These are phyloP conservation scores for Macadamia integrifolia DNA, from an alignment of 164 flowering plant species.

Conservation along the genomic window DNA sequence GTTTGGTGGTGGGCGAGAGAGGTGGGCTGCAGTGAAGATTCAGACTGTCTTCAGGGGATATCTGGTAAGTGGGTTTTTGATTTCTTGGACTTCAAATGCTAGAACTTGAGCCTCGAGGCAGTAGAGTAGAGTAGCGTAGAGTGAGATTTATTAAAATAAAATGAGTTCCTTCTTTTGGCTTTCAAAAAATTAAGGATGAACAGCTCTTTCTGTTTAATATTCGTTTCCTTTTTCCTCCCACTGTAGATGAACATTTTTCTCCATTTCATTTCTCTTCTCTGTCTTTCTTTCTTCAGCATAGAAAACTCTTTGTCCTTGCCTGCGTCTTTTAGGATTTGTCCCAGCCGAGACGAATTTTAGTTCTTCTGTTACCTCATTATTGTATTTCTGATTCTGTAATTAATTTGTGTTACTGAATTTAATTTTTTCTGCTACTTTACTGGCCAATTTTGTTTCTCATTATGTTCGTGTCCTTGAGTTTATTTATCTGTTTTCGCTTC, in stretches of 20 bases:
- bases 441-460: too few species aligned
- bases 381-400: not conserved
- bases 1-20: slow-evolving; percentile 59
- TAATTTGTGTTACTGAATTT: too few species aligned
- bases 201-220: too few species aligned
- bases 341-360: not conserved
- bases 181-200: too few species aligned
- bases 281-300: not conserved
- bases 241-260: too few species aligned
- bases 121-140: not conserved
- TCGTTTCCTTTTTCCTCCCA: too few species aligned
- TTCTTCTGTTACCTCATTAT: not conserved
- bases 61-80: slow-evolving; percentile 41
- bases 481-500: too few species aligned
- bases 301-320: not conserved
- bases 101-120: too few species aligned
- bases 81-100: not conserved
- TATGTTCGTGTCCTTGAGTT: too few species aligned
- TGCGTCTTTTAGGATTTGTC: not conserved
- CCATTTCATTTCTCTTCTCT: not conserved
- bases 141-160: too few species aligned
- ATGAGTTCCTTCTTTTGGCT: too few species aligned
- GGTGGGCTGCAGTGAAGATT: slow-evolving; percentile 74
- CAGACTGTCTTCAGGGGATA: slow-evolving; percentile 73
- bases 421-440: too few species aligned